Conservation (phyloP, 768 basidiomycete species). For the Sporobolomyces phaffii region DNA sequence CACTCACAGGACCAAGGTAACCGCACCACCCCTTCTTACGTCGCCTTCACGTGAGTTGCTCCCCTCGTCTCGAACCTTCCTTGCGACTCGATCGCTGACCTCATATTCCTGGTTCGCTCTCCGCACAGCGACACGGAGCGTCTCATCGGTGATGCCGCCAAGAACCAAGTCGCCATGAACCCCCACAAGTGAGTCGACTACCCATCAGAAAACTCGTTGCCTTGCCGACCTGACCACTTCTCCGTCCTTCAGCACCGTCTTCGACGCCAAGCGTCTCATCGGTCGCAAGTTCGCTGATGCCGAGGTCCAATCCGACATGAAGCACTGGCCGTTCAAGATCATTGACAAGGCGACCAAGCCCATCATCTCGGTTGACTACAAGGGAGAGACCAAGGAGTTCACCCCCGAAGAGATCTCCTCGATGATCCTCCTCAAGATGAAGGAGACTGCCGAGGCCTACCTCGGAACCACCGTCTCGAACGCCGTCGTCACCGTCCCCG, state of each 20-base stretch:
- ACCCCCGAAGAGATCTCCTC: constrained; percentile 52
- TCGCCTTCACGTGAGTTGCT: constrained; percentile 85
- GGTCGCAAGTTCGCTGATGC: constrained; percentile 87
- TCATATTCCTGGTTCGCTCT: neutral
- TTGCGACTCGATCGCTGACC: neutral
- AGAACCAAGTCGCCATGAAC: constrained; percentile 96
- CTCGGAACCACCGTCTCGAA: constrained; percentile 90
- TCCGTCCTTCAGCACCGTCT: constrained; percentile 70
- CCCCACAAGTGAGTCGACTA: constrained; percentile 54
- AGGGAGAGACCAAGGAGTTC: constrained; percentile 67
- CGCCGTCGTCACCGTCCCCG: constrained; percentile 91
- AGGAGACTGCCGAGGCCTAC: constrained; percentile 90
- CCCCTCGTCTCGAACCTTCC: neutral
- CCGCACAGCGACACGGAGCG: constrained; percentile 80
- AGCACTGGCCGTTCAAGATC: constrained; percentile 56
- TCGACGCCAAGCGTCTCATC: constrained; percentile 68
- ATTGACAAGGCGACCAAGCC: constrained; percentile 59
- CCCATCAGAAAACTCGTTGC: no score
- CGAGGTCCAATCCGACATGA: constrained; percentile 85
- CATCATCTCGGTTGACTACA: constrained; percentile 60
- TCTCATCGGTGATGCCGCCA: constrained; percentile 81
- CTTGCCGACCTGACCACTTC: neutral
- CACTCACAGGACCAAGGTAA: no score
- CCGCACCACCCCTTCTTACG: constrained; percentile 94
- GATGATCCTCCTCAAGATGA: constrained; percentile 74